Conservation (phyloP, 306 rosid genomes). For the Trichosanthes truncata region DNA sequence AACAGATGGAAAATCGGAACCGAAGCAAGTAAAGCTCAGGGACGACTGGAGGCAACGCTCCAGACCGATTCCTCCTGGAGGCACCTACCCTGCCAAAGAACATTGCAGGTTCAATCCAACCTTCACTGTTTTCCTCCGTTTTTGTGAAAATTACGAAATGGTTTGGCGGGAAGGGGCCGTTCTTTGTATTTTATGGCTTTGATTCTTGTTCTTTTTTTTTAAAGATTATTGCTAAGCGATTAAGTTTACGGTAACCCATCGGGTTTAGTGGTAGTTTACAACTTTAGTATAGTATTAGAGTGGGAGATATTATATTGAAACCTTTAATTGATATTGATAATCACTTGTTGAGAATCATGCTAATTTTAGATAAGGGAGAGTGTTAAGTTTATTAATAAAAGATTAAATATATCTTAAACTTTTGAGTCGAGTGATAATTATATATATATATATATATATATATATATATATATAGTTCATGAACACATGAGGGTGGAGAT, state of each 20-base stretch:
- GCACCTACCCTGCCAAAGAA: slow-evolving; percentile 90
- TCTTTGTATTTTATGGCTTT: background rate
- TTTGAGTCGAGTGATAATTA: background rate
- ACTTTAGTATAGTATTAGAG: background rate
- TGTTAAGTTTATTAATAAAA: background rate
- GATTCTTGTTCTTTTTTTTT: background rate
- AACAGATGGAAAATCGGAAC: slow-evolving; percentile 32
- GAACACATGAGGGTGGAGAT: too few relatives aligned
- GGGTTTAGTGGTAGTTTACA: background rate
- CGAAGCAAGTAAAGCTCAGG: slow-evolving; percentile 41
- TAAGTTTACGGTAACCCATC: background rate
- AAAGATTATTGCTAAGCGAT: background rate
- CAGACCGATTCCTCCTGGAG: slow-evolving; percentile 82
- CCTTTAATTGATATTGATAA: background rate
- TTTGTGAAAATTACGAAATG: background rate
- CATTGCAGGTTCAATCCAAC: slow-evolving; percentile 57
- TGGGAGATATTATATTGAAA: background rate
- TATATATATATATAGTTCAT: too few relatives aligned
- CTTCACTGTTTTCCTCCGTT: background rate
- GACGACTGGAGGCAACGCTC: slow-evolving; percentile 86
- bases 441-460: too few relatives aligned
- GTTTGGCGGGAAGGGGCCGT: background rate
- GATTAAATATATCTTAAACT: background rate
- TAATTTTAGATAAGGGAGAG: background rate
- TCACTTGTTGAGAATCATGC: background rate